Base-by-base conservation (phyloP, 371 early-diverging fungal genomes). In the Fennellomyces sp. region DNA sequence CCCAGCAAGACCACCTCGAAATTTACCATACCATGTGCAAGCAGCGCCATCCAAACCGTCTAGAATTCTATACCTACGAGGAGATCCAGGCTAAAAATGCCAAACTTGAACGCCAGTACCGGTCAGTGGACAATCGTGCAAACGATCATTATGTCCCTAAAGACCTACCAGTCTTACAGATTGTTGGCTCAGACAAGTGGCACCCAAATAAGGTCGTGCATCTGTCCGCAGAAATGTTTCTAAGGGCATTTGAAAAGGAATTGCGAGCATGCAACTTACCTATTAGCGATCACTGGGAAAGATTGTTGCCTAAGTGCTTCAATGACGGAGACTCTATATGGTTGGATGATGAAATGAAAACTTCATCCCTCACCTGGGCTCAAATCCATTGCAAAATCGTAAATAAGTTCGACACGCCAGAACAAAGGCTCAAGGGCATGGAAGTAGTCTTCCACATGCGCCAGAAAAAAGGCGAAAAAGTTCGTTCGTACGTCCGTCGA, bases 121-220 rank as follows among this genome's bases (percentile, higher is more conserved):
- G 36, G 10, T n/a, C 10, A 15, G n/a, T 36, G 36, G n/a, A 8
- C 36, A 36, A 36, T 36, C n/a, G n/a, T n/a, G n/a, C n/a, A n/a
- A n/a, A n/a, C n/a, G n/a, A n/a, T n/a, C n/a, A 36, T 36, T 49
- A 28, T 30, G 11, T 58, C 49, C 15, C 58, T 58, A 39, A 48
- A 12, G 33, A 51, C 51, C 29, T 51, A 29, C 23, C 51, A 25
- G 51, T 51, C 23, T 28, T 23, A 15, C 51, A 51, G 27, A 21
- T 51, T 23, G 8, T 12, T 8, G 51, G 51, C 6, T 17, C 17
- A n/a, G 23, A 15, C 5, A 4, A 29, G n/a, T 29, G 51, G 51
- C 51, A 51, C 26, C 23, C 29, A 7, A 29, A 36, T 36, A 36
- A 36, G 36, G 36, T 36, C 36, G n/a, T 36, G 10, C 36, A 36